Evolutionary conservation across 2,329 filamentous ascomycete species (phyloP).

Genomic region (Alternaria infectoria): DNA sequence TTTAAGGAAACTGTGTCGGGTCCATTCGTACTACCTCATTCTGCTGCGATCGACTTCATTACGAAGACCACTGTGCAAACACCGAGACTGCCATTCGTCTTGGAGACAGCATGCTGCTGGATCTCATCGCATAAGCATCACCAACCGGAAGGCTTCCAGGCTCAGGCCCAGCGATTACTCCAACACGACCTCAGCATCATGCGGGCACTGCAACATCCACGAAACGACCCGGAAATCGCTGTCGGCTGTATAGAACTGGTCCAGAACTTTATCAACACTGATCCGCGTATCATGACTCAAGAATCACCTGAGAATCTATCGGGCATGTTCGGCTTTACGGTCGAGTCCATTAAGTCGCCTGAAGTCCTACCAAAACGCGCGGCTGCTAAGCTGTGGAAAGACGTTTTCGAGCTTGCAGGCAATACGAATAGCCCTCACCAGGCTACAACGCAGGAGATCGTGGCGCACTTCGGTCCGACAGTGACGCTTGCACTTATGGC

Average conservation of each 20-base stretch:
- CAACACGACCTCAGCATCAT: conserved; percentile 69
- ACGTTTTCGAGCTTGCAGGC: conserved; percentile 43
- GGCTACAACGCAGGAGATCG: conserved; percentile 43
- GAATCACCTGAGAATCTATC: conserved; percentile 65
- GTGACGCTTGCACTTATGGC: conserved; percentile 40
- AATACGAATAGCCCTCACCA: conserved; percentile 37
- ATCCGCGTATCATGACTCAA: conserved; percentile 67
- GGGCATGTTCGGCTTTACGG: conserved; percentile 73
- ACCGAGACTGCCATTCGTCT: conserved; percentile 70
- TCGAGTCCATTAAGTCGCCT: conserved; percentile 71
- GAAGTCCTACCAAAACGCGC: conserved; percentile 79
- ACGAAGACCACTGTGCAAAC: conserved; percentile 64
- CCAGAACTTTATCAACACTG: conserved; percentile 66
- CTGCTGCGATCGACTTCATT: conserved; percentile 71
- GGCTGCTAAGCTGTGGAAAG: conserved; percentile 74
- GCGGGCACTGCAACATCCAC: conserved; percentile 65
- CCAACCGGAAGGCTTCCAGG: conserved; percentile 46
- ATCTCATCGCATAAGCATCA: conserved; percentile 53
- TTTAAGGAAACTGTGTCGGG: conserved; percentile 77
- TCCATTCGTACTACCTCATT: conserved; percentile 75
- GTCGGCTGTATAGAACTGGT: conserved; percentile 77
- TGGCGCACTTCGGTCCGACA: conserved; percentile 40
- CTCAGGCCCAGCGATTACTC: conserved; percentile 49
- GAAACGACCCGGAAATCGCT: conserved; percentile 72
- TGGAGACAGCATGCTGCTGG: conserved; percentile 75